These are phyloP conservation scores for Fusarium mexicanum DNA, from an alignment of 2,329 filamentous ascomycete species.

Conservation along the genomic window DNA sequence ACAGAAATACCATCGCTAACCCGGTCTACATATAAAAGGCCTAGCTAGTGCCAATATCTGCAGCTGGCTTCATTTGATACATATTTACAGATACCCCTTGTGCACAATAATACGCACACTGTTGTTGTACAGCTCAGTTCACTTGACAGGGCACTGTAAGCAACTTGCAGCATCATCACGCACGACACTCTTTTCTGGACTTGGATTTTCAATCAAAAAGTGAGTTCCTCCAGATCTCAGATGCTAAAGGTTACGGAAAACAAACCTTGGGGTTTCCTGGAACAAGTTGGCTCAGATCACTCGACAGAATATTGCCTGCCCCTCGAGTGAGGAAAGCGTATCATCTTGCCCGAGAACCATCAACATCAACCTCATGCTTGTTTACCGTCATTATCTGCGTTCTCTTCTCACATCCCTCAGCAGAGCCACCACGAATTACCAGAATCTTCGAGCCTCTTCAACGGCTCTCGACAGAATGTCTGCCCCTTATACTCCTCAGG, in stretches of 20 bases:
- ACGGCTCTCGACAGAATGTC: constrained; percentile 37
- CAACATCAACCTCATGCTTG: not conserved
- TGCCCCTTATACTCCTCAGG: constrained; percentile 73
- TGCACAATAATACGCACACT: not conserved
- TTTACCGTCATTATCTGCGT: not conserved
- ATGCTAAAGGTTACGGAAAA: not conserved
- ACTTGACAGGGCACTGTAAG: not conserved
- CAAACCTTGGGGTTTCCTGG: not conserved
- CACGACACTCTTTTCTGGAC: not conserved
- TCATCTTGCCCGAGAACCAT: not conserved
- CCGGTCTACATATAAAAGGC: constrained; percentile 13
- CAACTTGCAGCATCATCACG: not conserved
- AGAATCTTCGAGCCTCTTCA: not conserved
- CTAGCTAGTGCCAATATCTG: not conserved
- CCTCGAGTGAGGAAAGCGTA: constrained; percentile 1
- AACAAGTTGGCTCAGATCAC: not conserved
- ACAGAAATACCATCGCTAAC: not conserved
- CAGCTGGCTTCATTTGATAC: not conserved
- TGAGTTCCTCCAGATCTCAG: not conserved
- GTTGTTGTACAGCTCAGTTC: not conserved
- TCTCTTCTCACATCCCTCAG: constrained; percentile 19
- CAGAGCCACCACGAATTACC: not conserved
- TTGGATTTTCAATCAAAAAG: not conserved
- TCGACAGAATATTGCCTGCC: not conserved
- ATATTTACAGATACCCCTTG: not conserved